Percentiles rank a stretch among this genome's conserved stretches.
phyloP scores from a whole-genome alignment of 345 rosid genomes.

The Citrus medica region DNA sequence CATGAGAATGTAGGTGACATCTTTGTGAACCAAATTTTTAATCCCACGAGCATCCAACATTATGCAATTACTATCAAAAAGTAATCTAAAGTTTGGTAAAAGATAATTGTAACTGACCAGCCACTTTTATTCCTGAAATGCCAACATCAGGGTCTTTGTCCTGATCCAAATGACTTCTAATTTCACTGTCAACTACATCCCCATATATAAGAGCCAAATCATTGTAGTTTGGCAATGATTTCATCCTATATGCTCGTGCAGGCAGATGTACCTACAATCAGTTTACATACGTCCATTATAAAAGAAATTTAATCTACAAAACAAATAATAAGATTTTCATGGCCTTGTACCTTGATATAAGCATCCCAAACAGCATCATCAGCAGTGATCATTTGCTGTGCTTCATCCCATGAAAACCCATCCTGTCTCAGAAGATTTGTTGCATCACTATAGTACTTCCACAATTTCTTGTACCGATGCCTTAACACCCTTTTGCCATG shows the following conservation, averaged over 20 bases:
- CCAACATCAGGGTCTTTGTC: constrained; percentile 39
- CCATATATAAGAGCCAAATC: constrained; percentile 64
- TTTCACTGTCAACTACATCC: constrained; percentile 28
- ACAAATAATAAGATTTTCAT: constrained; percentile 1
- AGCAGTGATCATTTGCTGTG: constrained; percentile 49
- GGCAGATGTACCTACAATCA: constrained; percentile 54
- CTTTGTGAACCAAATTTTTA: neutral
- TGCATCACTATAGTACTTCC: constrained; percentile 60
- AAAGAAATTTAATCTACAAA: constrained; percentile 1
- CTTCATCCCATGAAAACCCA: constrained; percentile 79
- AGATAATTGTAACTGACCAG: constrained; percentile 34
- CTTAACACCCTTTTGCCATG: constrained; percentile 79
- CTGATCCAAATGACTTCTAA: constrained; percentile 24
- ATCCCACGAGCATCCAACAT: neutral
- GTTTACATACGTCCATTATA: constrained; percentile 13
- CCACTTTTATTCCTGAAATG: constrained; percentile 18
- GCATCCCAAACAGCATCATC: constrained; percentile 68
- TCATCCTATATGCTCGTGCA: constrained; percentile 61
- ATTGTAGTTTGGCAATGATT: constrained; percentile 60
- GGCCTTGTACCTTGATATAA: constrained; percentile 53
- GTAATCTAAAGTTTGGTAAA: constrained; percentile 2
- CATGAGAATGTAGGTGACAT: neutral
- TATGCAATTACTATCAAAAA: neutral
- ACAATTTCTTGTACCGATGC: constrained; percentile 70
- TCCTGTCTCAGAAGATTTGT: constrained; percentile 43